Evolutionary conservation across 2,329 filamentous ascomycete genomes (phyloP).

Genomic region (Aureobasidium sp.): DNA sequence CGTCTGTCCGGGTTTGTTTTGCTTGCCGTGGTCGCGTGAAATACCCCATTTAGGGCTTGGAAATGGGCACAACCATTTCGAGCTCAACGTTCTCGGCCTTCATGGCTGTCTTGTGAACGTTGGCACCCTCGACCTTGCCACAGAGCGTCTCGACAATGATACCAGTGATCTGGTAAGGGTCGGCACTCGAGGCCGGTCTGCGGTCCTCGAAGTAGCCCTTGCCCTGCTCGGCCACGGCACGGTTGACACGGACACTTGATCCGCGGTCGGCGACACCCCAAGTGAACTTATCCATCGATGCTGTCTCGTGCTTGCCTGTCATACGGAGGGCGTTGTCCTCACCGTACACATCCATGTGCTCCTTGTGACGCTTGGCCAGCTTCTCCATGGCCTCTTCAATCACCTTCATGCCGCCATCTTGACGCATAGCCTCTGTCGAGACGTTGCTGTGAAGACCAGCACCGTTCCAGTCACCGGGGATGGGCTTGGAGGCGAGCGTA

Average conservation of each 20-base stretch:
- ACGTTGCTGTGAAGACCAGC: conserved; percentile 92
- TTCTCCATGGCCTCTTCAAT: conserved; percentile 70
- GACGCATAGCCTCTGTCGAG: conserved; percentile 79
- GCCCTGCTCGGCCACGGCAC: conserved; percentile 74
- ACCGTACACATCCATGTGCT: conserved; percentile 79
- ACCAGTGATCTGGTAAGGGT: conserved; percentile 77
- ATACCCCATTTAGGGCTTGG: conserved; percentile 24
- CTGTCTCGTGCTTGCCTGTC: conserved; percentile 90
- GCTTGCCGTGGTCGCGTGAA: conserved; percentile 11
- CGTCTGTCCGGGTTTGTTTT: not conserved
- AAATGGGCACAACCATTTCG: conserved; percentile 27
- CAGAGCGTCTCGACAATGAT: conserved; percentile 66
- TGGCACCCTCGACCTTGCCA: conserved; percentile 42
- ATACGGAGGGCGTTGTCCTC: conserved; percentile 93
- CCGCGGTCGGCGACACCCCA: conserved; percentile 96
- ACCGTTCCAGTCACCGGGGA: conserved; percentile 94
- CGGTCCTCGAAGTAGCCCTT: conserved; percentile 85
- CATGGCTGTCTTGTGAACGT: conserved; percentile 35
- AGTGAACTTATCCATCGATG: conserved; percentile 83
- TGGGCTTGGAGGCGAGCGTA: conserved; percentile 91
- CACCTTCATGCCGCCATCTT: conserved; percentile 87
- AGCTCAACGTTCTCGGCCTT: conserved; percentile 27
- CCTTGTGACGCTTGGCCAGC: conserved; percentile 41
- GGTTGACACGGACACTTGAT: conserved; percentile 85
- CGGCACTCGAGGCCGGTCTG: conserved; percentile 67